These are phyloP conservation scores for Toxoplasma gondii DNA, from an alignment of 169 alveolate genomes.

Conservation along the genomic window DNA sequence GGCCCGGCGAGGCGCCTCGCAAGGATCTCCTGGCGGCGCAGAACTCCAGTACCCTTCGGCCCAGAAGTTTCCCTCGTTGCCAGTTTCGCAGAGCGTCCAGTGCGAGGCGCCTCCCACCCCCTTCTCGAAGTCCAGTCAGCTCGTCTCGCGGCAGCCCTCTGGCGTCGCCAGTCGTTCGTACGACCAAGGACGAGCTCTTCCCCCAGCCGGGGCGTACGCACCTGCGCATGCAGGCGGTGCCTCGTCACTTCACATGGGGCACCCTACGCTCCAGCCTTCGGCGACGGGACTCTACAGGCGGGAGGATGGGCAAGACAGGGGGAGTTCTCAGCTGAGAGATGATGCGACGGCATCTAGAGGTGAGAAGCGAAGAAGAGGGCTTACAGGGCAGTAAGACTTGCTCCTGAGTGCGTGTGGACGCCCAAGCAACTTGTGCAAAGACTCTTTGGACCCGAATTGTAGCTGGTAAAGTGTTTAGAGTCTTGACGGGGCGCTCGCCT, in stretches of 20 bases:
- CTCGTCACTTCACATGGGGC: background rate
- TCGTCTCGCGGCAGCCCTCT: background rate
- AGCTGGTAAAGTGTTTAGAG: no score
- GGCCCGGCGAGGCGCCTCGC: background rate
- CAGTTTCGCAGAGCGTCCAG: background rate
- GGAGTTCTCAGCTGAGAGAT: background rate
- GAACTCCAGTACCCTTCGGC: background rate
- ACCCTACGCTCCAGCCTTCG: background rate
- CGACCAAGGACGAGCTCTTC: background rate
- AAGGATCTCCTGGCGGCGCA: background rate
- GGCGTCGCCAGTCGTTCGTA: background rate
- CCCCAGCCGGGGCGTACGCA: no score
- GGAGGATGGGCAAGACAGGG: background rate
- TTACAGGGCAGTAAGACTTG: no score
- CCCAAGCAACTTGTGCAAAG: no score
- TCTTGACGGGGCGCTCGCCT: no score
- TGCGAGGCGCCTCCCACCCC: background rate
- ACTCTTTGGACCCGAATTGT: no score
- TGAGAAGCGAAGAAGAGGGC: background rate
- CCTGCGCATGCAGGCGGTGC: no score
- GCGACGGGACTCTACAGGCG: background rate
- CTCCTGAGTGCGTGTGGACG: no score
- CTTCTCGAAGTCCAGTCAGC: background rate
- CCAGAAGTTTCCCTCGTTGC: background rate
- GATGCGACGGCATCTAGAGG: background rate